A percentile compares a stretch with the other conserved stretches of the same genome.
Conservation (phyloP, 805 yeast species). For the Saturnispora hagleri region DNA sequence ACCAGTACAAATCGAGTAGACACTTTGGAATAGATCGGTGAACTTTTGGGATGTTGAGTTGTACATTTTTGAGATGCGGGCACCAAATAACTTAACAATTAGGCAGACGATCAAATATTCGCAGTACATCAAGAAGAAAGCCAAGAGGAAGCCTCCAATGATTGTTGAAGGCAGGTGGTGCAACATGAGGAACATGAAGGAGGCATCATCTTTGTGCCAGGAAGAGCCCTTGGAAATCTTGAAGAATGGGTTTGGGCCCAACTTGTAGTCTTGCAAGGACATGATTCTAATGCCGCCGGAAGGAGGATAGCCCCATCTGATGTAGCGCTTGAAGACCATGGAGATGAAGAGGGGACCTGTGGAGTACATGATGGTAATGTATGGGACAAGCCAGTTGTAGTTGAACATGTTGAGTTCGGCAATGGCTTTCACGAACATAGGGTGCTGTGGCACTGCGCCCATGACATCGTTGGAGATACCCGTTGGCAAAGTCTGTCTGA, state of each 20-base stretch:
- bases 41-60: background rate
- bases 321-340: conserved; percentile 80
- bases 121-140: conserved; percentile 34
- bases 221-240: conserved; percentile 75
- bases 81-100: conserved; percentile 5
- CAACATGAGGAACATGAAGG: conserved; percentile 62
- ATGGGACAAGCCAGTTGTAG: conserved; percentile 75
- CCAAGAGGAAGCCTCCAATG: conserved; percentile 57
- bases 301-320: conserved; percentile 66
- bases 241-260: conserved; percentile 52
- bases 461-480: conserved; percentile 90
- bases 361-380: conserved; percentile 84
- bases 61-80: conserved; percentile 6
- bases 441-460: conserved; percentile 84
- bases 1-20: background rate
- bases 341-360: conserved; percentile 88
- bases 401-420: conserved; percentile 55
- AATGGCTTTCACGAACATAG: conserved; percentile 66
- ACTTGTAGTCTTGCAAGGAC: conserved; percentile 63
- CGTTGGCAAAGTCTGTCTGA: conserved; percentile 79
- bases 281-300: conserved; percentile 60
- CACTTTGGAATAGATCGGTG: conserved; percentile 1
- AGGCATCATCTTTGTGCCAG: conserved; percentile 89
- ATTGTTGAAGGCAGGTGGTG: conserved; percentile 68
- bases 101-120: conserved; percentile 37